Percentiles rank a stretch among this genome's conserved stretches.
Evolutionary conservation across 2,329 filamentous ascomycete genomes (phyloP).

Genomic region (Pyrenophora seminiperda): DNA sequence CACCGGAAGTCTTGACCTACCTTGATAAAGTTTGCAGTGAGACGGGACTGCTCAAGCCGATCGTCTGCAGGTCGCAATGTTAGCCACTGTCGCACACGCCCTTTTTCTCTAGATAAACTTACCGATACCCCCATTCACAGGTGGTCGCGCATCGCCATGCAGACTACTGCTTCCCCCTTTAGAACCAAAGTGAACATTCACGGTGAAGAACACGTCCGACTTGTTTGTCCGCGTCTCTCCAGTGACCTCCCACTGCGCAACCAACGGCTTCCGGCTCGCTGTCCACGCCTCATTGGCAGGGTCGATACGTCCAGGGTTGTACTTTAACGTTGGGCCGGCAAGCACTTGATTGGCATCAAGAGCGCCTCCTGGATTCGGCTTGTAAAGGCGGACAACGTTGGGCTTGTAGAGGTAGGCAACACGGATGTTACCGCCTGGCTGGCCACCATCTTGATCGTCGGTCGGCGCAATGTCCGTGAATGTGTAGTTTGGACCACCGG

Average conservation of each 20-base stretch:
- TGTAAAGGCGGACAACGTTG: conserved; percentile 62
- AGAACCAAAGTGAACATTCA: conserved; percentile 71
- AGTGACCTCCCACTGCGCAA: conserved; percentile 67
- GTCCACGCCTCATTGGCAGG: conserved; percentile 65
- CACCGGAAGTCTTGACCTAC: conserved; percentile 22
- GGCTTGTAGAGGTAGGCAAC: conserved; percentile 72
- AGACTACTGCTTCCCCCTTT: conserved; percentile 70
- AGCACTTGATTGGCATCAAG: conserved; percentile 64
- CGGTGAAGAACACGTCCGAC: conserved; percentile 63
- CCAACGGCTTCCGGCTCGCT: conserved; percentile 69
- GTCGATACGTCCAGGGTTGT: conserved; percentile 72
- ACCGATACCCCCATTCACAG: conserved; percentile 66
- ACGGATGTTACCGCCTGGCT: conserved; percentile 74
- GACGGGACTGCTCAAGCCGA: conserved; percentile 61
- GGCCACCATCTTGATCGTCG: conserved; percentile 67
- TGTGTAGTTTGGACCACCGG: conserved; percentile 60
- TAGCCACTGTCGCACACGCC: conserved; percentile 3
- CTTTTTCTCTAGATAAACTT: conserved; percentile 1
- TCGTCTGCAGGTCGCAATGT: conserved; percentile 44
- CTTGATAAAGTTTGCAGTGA: conserved; percentile 57
- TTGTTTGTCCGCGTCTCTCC: conserved; percentile 54
- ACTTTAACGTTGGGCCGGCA: conserved; percentile 63
- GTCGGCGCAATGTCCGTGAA: conserved; percentile 65
- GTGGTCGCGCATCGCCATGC: conserved; percentile 69
- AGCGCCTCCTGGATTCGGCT: conserved; percentile 61